Evolutionary conservation across 2,329 filamentous ascomycete genomes (phyloP), one percentile per base, ranked within the genome.

Genomic region (Pseudogymnoascus sp.): DNA sequence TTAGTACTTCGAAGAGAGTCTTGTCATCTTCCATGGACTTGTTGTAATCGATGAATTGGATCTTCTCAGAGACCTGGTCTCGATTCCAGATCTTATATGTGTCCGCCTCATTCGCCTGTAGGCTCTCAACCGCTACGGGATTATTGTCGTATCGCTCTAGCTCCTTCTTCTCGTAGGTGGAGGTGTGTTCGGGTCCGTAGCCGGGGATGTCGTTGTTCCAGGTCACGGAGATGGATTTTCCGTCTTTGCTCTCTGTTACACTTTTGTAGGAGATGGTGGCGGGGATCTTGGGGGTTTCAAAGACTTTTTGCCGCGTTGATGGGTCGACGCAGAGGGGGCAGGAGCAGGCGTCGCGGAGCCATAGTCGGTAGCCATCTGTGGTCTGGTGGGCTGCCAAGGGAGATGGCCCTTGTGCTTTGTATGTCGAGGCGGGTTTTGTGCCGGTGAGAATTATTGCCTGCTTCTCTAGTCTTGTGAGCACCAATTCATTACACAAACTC

Each of bases 201-300:
- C 59, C 64, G 69, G 66, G 60, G 78, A 79, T 76, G 67, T 88
- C 85, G 56, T 82, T 80, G 1, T 73, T 72, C 87, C 87, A 89
- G 42, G 74, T 73, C 16, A 89, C 75, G 34, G 78, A 74, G 10
- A 84, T 70, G n/a, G 73, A 68, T 6, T 76, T 76, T 59, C 77
- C 72, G 1, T 74, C 70, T 8, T 73, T 70, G 18, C 77, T 69
- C 61, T 74, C 70, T 34, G 74, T 66, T 36, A 79, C 65, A 23
- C 74, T 64, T 37, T 73, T 69, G 4, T 77, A 73, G 12, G 67
- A 60, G 56, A 87, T 81, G 34, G 78, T 66, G 7, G 68, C 31
- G 0, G 86, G 84, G 44, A 91, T 86, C 61, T 91, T 86, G 18
- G 79, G 78, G 0, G 86, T 87, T 62, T 82, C 81, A 73, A 90